phyloP scores from a whole-genome alignment of 257 asterid species.

The Nyctanthes arbortristis region DNA sequence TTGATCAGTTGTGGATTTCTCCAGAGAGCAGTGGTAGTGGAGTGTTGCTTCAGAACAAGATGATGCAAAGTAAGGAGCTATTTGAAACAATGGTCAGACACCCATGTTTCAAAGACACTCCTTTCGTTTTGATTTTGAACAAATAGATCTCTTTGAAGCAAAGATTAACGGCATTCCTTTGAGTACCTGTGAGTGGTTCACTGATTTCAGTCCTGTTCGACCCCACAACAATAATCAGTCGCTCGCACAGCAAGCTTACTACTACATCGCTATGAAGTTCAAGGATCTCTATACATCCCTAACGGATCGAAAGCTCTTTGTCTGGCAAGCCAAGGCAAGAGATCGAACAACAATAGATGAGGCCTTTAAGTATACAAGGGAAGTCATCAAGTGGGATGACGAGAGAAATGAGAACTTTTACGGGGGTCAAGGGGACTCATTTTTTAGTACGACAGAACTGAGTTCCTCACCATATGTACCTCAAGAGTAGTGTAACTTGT shows the following conservation, averaged over 20 bases:
- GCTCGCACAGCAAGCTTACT: constrained; percentile 83
- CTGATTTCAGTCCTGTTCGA: constrained; percentile 70
- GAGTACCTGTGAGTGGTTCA: constrained; percentile 79
- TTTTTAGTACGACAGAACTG: constrained; percentile 87
- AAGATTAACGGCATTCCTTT: constrained; percentile 64
- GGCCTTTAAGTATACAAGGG: constrained; percentile 80
- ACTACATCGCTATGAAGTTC: constrained; percentile 90
- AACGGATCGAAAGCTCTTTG: constrained; percentile 72
- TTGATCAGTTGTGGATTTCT: constrained; percentile 62
- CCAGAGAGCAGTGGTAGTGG: constrained; percentile 43
- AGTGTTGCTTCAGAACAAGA: constrained; percentile 63
- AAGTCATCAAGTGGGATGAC: constrained; percentile 91
- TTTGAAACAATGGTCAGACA: constrained; percentile 69
- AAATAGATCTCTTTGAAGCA: constrained; percentile 88
- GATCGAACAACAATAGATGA: constrained; percentile 76
- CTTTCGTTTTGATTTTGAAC: constrained; percentile 75
- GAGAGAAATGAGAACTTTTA: constrained; percentile 66
- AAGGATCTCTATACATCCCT: constrained; percentile 76
- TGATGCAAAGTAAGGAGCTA: constrained; percentile 75
- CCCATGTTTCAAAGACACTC: constrained; percentile 78
- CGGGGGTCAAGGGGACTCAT: constrained; percentile 69
- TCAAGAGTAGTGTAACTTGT: constrained; percentile 34
- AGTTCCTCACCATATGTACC: constrained; percentile 56
- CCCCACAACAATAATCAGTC: constrained; percentile 71
- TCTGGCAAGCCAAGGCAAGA: constrained; percentile 83